These are phyloP conservation scores for Wallacemonas sp. DNA, from an alignment of 208 protist genomes.

Conservation along the genomic window DNA sequence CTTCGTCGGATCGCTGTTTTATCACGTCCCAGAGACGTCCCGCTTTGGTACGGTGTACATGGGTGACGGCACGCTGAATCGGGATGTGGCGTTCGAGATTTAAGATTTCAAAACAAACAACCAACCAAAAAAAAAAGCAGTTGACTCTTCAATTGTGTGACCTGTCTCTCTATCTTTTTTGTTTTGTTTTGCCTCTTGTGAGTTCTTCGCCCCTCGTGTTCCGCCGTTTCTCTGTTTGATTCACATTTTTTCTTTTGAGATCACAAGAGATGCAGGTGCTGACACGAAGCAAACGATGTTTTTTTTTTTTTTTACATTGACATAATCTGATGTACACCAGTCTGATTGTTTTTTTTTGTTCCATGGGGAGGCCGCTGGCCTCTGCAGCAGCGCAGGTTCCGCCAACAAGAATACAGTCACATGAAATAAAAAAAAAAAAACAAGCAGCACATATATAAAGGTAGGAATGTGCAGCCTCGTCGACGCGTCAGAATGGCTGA, in stretches of 20 bases:
- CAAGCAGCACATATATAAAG: too few species aligned
- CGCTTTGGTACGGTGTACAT: conserved; percentile 84
- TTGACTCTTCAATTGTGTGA: too few species aligned
- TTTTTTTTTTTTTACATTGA: conserved; percentile 14
- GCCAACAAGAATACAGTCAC: background rate
- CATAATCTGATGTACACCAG: conserved; percentile 4
- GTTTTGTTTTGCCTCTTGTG: too few species aligned
- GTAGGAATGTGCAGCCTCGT: too few species aligned
- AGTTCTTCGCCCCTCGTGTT: too few species aligned
- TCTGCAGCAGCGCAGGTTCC: too few species aligned
- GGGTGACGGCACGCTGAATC: conserved; percentile 83
- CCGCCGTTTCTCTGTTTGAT: background rate
- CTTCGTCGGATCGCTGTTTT: conserved; percentile 78
- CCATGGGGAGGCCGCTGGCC: too few species aligned
- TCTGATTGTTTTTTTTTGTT: too few species aligned
- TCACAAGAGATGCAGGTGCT: background rate
- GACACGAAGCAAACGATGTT: background rate
- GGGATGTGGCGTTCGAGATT: conserved; percentile 77
- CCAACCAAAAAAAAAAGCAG: background rate
- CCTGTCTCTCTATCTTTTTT: too few species aligned
- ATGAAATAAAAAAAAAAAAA: too few species aligned
- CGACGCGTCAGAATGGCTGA: too few species aligned
- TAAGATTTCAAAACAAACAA: conserved; percentile 16
- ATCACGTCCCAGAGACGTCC: conserved; percentile 78
- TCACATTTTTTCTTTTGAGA: conserved; percentile 7